These are phyloP conservation scores for Chalciporus chontae DNA, from an alignment of 768 basidiomycete species.

Conservation along the genomic window DNA sequence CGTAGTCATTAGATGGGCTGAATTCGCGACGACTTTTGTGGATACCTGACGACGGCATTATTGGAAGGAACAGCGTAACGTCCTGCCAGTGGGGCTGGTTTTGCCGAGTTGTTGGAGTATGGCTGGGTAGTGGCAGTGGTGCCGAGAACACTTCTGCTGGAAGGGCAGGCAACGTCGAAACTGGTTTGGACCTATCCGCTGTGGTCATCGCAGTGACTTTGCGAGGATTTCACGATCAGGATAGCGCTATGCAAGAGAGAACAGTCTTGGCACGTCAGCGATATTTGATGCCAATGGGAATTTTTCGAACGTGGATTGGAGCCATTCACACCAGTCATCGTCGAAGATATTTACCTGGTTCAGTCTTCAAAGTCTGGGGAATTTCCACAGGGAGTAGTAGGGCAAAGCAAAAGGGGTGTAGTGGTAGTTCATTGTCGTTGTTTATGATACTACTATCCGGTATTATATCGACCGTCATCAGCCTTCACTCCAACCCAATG, in stretches of 20 bases:
- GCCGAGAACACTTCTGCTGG: constrained; percentile 2
- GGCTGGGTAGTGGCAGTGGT: constrained; percentile 19
- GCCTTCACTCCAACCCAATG: constrained; percentile 12
- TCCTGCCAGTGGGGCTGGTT: not conserved
- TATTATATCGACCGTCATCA: not conserved
- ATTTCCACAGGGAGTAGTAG: too few relatives aligned
- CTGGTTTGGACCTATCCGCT: constrained; percentile 17
- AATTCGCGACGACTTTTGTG: too few relatives aligned
- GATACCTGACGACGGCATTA: constrained; percentile 22
- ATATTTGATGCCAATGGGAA: not conserved
- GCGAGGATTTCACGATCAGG: not conserved
- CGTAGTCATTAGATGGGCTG: not conserved
- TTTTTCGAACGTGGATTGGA: not conserved
- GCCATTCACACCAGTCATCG: too few relatives aligned
- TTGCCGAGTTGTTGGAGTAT: constrained; percentile 4
- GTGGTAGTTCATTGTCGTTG: too few relatives aligned
- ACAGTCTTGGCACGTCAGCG: not conserved
- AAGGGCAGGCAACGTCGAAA: constrained; percentile 25
- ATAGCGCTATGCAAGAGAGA: too few relatives aligned
- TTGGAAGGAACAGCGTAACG: constrained; percentile 6
- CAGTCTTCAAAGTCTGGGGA: too few relatives aligned
- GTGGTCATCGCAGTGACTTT: not conserved
- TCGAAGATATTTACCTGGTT: too few relatives aligned
- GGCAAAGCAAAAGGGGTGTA: too few relatives aligned
- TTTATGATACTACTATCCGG: too few relatives aligned